Conservation (phyloP, 1,284 basidiomycete genomes). For the Marasmius oreades region DNA sequence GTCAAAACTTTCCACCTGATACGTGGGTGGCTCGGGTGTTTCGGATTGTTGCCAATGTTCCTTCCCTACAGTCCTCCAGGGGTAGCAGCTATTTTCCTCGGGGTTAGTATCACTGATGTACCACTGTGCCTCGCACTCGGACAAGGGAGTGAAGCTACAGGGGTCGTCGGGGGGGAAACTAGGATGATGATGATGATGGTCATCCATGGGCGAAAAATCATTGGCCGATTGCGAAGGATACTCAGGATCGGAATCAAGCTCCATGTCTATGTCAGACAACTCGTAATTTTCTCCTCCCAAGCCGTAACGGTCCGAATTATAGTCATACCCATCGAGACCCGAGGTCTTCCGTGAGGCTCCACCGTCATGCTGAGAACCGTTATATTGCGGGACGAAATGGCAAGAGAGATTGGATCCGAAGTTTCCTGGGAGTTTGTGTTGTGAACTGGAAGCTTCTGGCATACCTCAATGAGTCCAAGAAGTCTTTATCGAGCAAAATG, state of each 20-base stretch:
- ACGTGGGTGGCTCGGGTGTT: not conserved
- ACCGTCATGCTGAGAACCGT: not conserved
- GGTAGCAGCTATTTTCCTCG: not conserved
- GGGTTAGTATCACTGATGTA: not conserved
- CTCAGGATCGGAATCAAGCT: not conserved
- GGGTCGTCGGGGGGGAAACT: not conserved
- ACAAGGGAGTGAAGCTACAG: not conserved
- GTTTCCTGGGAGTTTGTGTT: not conserved
- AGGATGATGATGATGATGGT: not conserved
- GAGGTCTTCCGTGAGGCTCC: not conserved
- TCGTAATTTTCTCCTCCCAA: not conserved
- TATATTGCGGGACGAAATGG: not conserved
- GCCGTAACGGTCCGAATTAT: not conserved
- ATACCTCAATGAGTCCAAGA: not conserved
- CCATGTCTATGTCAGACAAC: slow-evolving; percentile 1
- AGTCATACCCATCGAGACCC: not conserved
- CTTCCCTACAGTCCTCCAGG: not conserved
- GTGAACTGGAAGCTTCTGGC: not conserved
- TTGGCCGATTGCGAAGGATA: not conserved
- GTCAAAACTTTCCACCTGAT: not conserved
- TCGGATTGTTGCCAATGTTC: not conserved
- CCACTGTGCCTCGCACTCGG: not conserved
- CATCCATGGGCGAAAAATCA: not conserved
- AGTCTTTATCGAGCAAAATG: not conserved
- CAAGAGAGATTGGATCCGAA: not conserved